Conservation (phyloP, 495 filamentous ascomycete genomes). For the Stereocaulon alpinum region DNA sequence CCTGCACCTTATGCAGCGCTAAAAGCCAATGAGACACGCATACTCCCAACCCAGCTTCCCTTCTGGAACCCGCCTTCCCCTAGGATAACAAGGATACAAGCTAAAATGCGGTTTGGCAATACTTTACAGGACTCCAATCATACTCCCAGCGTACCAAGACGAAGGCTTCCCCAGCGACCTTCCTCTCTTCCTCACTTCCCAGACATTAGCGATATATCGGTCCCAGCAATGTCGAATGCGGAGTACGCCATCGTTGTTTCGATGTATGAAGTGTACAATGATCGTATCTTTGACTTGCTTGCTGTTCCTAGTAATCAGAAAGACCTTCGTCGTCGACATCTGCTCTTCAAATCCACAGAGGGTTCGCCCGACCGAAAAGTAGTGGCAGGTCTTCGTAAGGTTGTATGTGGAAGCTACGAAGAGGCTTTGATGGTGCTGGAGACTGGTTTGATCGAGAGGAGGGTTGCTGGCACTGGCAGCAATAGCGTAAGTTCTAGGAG, state of each 20-base stretch:
- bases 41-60: slow-evolving; percentile 2
- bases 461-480: slow-evolving; percentile 80
- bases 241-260: slow-evolving; percentile 86
- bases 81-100: slow-evolving; percentile 25
- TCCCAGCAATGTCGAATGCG: slow-evolving; percentile 57
- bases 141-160: slow-evolving; percentile 43
- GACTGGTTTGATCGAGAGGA: slow-evolving; percentile 74
- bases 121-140: slow-evolving; percentile 40
- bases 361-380: slow-evolving; percentile 75
- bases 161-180: slow-evolving; percentile 49
- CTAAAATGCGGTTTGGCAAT: slow-evolving; percentile 28
- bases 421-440: slow-evolving; percentile 89
- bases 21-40: slow-evolving; percentile 2
- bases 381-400: slow-evolving; percentile 82
- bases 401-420: slow-evolving; percentile 72
- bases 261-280: slow-evolving; percentile 99
- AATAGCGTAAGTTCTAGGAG: slow-evolving; percentile 83
- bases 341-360: slow-evolving; percentile 85
- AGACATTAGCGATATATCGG: slow-evolving; percentile 56
- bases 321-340: slow-evolving; percentile 57
- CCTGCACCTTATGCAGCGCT: slow-evolving; percentile 21
- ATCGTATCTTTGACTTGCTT: slow-evolving; percentile 90
- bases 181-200: slow-evolving; percentile 61
- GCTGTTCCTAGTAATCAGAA: slow-evolving; percentile 48
- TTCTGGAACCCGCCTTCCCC: slow-evolving; percentile 11